phyloP scores from a whole-genome alignment of 192 early-diverging fungal genomes.

The Coemansia sp. region DNA sequence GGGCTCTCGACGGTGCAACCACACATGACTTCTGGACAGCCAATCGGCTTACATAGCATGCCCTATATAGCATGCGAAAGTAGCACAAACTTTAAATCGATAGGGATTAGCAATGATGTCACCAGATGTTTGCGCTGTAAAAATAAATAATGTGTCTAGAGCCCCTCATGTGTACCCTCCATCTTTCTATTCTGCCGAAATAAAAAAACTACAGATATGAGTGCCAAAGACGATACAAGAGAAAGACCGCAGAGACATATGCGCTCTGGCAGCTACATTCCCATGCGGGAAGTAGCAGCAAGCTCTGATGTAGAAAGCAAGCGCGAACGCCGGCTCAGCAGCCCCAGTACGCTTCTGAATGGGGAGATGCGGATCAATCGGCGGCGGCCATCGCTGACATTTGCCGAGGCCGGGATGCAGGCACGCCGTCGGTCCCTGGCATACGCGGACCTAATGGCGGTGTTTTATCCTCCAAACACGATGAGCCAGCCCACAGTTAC shows the following conservation, averaged over 20 bases:
- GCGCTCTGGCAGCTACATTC: slow-evolving; percentile 8
- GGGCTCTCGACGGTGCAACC: slow-evolving; percentile 21
- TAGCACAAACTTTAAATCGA: no score
- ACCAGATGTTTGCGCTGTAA: no score
- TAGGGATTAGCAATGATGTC: no score
- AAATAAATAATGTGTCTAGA: no score
- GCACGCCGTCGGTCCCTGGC: slow-evolving; percentile 41
- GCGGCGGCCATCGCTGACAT: slow-evolving; percentile 24
- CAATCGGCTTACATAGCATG: slow-evolving; percentile 17
- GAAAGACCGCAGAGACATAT: neutral
- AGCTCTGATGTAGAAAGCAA: neutral
- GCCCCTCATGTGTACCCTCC: no score
- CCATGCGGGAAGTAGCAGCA: neutral
- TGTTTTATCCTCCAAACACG: slow-evolving; percentile 49
- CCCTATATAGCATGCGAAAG: no score
- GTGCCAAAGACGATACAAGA: slow-evolving; percentile 1
- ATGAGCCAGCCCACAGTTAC: slow-evolving; percentile 46
- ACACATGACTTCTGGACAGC: slow-evolving; percentile 37
- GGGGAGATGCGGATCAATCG: slow-evolving; percentile 8
- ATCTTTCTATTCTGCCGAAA: no score
- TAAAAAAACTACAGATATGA: neutral
- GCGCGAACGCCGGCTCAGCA: slow-evolving; percentile 12
- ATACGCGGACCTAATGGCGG: slow-evolving; percentile 49
- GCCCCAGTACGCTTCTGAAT: neutral
- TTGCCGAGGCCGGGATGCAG: slow-evolving; percentile 21